Evolutionary conservation across 306 rosid genomes (phyloP).

Genomic region (Medicago lupulina): DNA sequence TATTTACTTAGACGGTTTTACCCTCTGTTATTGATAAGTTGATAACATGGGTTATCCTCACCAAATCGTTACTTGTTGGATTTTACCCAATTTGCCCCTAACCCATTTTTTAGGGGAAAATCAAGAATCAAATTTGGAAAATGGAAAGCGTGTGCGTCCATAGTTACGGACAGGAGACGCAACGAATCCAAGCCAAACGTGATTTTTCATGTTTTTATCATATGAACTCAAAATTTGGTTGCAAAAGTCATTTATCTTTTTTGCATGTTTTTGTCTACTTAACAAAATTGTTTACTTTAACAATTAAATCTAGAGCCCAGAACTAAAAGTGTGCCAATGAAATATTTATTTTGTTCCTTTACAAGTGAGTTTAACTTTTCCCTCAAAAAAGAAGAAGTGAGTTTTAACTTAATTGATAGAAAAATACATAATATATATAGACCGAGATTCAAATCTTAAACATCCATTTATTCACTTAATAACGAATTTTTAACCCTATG

Average conservation of each 20-base stretch:
- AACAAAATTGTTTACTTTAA: no score
- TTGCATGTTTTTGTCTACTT: no score
- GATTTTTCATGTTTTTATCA: neutral
- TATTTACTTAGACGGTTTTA: conserved; percentile 21
- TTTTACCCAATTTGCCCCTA: conserved; percentile 21
- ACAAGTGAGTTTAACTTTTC: no score
- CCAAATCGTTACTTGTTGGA: neutral
- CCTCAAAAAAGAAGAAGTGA: no score
- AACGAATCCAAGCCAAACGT: neutral
- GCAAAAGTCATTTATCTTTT: no score
- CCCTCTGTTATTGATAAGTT: conserved; percentile 27
- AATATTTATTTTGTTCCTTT: neutral
- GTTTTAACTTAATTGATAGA: no score
- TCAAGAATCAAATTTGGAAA: neutral
- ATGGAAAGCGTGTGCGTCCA: neutral
- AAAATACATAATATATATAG: no score
- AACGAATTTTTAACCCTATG: no score
- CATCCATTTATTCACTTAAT: no score
- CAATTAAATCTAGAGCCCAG: neutral
- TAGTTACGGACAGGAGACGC: neutral
- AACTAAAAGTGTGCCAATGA: neutral
- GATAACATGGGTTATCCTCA: neutral
- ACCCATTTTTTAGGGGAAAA: no score
- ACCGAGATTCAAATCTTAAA: no score
- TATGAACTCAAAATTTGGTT: no score